Conservation (phyloP, 768 basidiomycete genomes). For the Udeniomyces megalosporus region DNA sequence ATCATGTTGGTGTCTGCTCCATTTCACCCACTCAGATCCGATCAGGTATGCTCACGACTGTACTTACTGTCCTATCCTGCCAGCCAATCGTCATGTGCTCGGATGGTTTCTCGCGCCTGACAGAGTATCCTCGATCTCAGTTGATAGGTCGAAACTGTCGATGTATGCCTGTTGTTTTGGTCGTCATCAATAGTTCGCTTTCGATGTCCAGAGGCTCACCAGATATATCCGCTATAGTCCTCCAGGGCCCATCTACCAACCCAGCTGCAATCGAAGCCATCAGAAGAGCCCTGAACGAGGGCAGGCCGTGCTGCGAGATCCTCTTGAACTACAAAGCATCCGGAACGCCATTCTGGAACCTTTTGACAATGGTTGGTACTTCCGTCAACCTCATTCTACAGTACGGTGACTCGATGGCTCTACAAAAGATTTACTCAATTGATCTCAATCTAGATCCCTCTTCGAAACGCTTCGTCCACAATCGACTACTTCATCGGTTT, state of each 20-base stretch:
- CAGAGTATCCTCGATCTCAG: not conserved
- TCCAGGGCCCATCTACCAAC: slow-evolving; percentile 1
- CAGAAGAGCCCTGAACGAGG: not conserved
- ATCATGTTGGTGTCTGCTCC: not conserved
- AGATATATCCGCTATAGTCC: not conserved
- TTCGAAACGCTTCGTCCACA: not conserved
- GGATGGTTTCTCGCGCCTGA: not conserved
- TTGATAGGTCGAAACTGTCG: not conserved
- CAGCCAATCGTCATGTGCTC: slow-evolving; percentile 9
- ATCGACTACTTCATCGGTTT: not conserved
- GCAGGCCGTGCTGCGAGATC: not conserved
- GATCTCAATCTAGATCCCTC: not conserved
- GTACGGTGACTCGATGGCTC: not conserved
- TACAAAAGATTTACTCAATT: not conserved
- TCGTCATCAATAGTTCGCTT: not conserved
- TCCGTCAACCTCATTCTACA: not conserved
- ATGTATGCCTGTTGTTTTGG: not conserved
- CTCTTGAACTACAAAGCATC: not conserved
- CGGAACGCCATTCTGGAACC: not conserved
- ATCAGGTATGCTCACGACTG: not conserved
- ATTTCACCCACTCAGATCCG: not conserved
- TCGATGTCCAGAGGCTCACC: not conserved
- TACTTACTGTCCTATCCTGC: not conserved
- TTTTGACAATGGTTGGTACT: not conserved
- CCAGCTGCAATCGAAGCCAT: not conserved